phyloP scores from a whole-genome alignment of 345 rosid genomes.

The Brassica nigra region DNA sequence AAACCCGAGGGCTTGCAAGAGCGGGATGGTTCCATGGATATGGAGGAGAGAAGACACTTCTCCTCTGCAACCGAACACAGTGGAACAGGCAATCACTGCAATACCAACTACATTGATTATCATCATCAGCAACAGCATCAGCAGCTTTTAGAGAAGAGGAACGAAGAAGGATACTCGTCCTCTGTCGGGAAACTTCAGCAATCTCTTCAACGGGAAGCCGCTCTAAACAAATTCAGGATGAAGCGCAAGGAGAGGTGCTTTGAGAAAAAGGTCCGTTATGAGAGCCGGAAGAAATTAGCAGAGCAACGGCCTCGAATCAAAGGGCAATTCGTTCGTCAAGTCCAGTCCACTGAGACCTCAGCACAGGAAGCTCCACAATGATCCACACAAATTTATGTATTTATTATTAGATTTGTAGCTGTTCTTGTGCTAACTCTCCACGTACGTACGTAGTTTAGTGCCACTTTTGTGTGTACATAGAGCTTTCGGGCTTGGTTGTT shows the following conservation, averaged over 20 bases:
- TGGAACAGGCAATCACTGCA: slow-evolving; percentile 62
- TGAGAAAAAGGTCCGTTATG: slow-evolving; percentile 85
- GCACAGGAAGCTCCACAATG: slow-evolving; percentile 30
- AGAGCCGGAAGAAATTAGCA: slow-evolving; percentile 70
- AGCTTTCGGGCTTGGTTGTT: slow-evolving; percentile 14
- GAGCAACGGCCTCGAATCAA: slow-evolving; percentile 67
- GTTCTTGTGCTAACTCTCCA: slow-evolving; percentile 26
- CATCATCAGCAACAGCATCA: slow-evolving; percentile 22
- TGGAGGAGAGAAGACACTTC: slow-evolving; percentile 58
- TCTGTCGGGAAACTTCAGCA: slow-evolving; percentile 47
- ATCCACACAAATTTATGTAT: slow-evolving; percentile 10
- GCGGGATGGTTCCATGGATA: slow-evolving; percentile 43
- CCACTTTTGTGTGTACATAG: slow-evolving; percentile 9
- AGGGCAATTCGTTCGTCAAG: slow-evolving; percentile 73
- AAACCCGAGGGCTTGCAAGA: slow-evolving; percentile 46
- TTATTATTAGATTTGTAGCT: neutral
- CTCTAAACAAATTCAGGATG: slow-evolving; percentile 79
- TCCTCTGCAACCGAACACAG: slow-evolving; percentile 65
- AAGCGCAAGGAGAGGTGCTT: slow-evolving; percentile 96
- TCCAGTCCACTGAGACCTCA: slow-evolving; percentile 24
- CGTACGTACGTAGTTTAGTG: slow-evolving; percentile 12
- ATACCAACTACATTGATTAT: slow-evolving; percentile 40
- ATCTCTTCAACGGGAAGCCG: slow-evolving; percentile 81
- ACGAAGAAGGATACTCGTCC: slow-evolving; percentile 45
- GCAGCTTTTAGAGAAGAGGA: slow-evolving; percentile 49